Percentiles rank a stretch among this genome's conserved stretches.
These are phyloP conservation scores for Oryza glumipatula DNA, from an alignment of 176 grass and related monocot genomes.

Conservation along the genomic window DNA sequence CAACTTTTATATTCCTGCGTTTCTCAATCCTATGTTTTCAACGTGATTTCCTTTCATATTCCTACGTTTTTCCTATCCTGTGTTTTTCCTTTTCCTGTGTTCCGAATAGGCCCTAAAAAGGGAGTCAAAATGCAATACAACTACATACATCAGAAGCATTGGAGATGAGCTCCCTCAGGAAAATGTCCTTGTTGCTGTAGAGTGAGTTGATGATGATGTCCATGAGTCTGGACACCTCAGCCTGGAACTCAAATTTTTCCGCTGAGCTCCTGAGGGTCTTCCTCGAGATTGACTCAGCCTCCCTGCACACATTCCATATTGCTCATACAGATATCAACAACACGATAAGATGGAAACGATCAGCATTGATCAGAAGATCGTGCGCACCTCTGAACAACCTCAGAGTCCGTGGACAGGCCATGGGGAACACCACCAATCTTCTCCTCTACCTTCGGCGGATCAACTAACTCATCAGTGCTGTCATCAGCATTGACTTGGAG, in stretches of 20 bases:
- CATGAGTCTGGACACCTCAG: conserved; percentile 97
- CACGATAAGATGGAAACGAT: conserved; percentile 11
- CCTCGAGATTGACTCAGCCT: conserved; percentile 92
- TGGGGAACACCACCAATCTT: conserved; percentile 80
- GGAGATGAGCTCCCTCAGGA: conserved; percentile 94
- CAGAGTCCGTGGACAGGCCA: conserved; percentile 87
- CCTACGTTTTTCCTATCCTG: too few species aligned
- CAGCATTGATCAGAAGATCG: background rate
- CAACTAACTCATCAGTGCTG: conserved; percentile 66
- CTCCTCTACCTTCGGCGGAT: conserved; percentile 92
- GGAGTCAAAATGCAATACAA: background rate
- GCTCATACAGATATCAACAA: conserved; percentile 10
- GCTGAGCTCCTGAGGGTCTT: conserved; percentile 81
- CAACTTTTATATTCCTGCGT: too few species aligned
- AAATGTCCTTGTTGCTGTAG: conserved; percentile 99
- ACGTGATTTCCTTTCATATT: too few species aligned
- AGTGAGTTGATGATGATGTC: conserved; percentile 99
- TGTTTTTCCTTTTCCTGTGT: too few species aligned
- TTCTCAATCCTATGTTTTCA: too few species aligned
- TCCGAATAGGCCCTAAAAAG: background rate
- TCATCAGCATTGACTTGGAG: conserved; percentile 92
- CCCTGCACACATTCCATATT: conserved; percentile 43
- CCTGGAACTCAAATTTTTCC: conserved; percentile 98
- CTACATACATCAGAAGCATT: conserved; percentile 91
- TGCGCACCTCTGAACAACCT: conserved; percentile 70